Conservation (phyloP, 2,329 filamentous ascomycete genomes). For the Colletotrichum noveboracense region DNA sequence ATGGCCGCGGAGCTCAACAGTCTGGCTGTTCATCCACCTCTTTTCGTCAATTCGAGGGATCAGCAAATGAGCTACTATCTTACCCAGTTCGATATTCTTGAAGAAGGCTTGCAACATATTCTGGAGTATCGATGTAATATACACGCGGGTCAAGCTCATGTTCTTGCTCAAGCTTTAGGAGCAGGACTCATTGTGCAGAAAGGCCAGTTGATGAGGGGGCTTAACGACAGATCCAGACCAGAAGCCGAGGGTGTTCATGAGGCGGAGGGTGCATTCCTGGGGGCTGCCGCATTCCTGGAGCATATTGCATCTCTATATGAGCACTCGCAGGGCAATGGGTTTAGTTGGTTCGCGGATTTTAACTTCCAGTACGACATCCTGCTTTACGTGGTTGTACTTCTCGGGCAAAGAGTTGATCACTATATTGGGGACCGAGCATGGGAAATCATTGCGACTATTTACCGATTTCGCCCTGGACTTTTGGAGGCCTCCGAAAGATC, state of each 20-base stretch:
- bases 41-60: not conserved
- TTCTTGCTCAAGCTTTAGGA: not conserved
- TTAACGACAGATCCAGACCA: not conserved
- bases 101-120: not conserved
- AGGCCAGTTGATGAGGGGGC: not conserved
- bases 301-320: not conserved
- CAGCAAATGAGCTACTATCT: not conserved
- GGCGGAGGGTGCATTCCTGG: not conserved
- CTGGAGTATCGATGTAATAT: not conserved
- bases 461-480: not conserved
- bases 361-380: not conserved
- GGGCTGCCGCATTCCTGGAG: not conserved
- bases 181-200: not conserved
- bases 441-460: not conserved
- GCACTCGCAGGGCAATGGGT: not conserved
- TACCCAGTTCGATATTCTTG: not conserved
- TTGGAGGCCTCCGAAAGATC: not conserved
- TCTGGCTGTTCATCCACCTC: not conserved
- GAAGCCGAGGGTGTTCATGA: not conserved
- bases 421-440: not conserved
- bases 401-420: not conserved
- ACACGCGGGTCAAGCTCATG: not conserved
- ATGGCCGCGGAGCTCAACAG: not conserved
- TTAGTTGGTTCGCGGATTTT: not conserved
- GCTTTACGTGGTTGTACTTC: not conserved